These are phyloP conservation scores for Kappamyces sp. DNA, from an alignment of 192 early-diverging fungal genomes.

Conservation along the genomic window DNA sequence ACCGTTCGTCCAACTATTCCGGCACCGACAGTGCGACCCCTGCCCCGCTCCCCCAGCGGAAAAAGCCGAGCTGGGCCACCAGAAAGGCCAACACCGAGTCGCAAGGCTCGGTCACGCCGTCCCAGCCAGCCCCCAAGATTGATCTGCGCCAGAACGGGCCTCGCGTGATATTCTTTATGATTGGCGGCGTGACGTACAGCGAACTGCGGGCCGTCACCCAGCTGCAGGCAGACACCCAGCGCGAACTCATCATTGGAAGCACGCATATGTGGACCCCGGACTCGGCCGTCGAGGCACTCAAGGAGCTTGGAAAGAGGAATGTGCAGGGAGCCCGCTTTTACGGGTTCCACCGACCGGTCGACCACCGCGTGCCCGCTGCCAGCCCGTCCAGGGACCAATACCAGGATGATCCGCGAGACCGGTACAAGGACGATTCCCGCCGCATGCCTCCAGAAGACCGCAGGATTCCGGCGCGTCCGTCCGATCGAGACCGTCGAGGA, in stretches of 20 bases:
- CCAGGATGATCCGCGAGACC: not conserved
- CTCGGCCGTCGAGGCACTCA: slow-evolving; percentile 5
- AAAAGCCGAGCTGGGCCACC: slow-evolving; percentile 33
- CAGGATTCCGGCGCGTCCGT: not conserved
- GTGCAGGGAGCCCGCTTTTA: not conserved
- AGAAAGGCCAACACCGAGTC: slow-evolving; percentile 18
- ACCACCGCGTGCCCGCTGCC: not conserved
- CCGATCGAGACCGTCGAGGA: not conserved
- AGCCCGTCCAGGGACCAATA: slow-evolving; percentile 1
- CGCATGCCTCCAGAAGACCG: slow-evolving; percentile 2
- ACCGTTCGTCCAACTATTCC: slow-evolving; percentile 22
- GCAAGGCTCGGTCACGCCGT: slow-evolving; percentile 16
- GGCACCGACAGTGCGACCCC: slow-evolving; percentile 4
- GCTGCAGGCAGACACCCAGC: not conserved
- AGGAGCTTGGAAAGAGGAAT: not conserved
- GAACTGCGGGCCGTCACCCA: slow-evolving; percentile 52
- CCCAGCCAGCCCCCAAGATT: not conserved
- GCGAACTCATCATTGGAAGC: slow-evolving; percentile 7
- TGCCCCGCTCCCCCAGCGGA: slow-evolving; percentile 14
- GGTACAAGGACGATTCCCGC: not conserved
- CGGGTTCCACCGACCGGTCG: not conserved
- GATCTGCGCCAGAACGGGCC: slow-evolving; percentile 51
- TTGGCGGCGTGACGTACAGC: slow-evolving; percentile 73
- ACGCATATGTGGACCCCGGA: slow-evolving; percentile 11
- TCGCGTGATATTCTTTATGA: slow-evolving; percentile 66